Evolutionary conservation across 805 yeast genomes (phyloP).

Genomic region (Jamesozyma hellenica): DNA sequence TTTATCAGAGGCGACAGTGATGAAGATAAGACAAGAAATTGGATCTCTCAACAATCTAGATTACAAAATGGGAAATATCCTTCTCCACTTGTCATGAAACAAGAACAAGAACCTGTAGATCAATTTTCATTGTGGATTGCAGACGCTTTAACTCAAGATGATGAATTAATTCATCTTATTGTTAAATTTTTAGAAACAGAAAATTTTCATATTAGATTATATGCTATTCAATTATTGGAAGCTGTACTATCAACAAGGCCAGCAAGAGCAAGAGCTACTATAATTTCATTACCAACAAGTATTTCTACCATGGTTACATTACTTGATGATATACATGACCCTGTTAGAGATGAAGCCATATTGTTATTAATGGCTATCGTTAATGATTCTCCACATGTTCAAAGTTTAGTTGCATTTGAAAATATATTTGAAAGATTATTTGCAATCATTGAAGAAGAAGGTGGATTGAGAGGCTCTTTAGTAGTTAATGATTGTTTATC

Average conservation of each 20-base stretch:
- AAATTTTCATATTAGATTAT: constrained; percentile 72
- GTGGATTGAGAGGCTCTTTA: constrained; percentile 79
- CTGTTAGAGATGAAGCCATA: constrained; percentile 80
- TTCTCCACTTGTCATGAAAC: constrained; percentile 53
- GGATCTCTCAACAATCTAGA: constrained; percentile 70
- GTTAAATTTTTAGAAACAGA: constrained; percentile 41
- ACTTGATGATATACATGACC: constrained; percentile 62
- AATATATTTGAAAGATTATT: constrained; percentile 79
- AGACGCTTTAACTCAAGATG: constrained; percentile 72
- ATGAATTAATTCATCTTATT: constrained; percentile 33
- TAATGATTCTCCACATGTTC: constrained; percentile 73
- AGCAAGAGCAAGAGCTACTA: constrained; percentile 57
- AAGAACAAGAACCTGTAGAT: constrained; percentile 45
- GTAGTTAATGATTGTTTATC: constrained; percentile 87
- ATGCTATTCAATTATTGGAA: constrained; percentile 75
- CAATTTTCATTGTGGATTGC: constrained; percentile 92
- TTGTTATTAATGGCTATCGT: constrained; percentile 75
- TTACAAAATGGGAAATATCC: constrained; percentile 70
- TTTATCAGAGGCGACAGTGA: constrained; percentile 60
- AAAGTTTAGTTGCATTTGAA: constrained; percentile 89
- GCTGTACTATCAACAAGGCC: constrained; percentile 75
- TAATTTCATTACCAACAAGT: constrained; percentile 68
- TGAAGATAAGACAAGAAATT: constrained; percentile 54
- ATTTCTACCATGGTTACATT: constrained; percentile 60
- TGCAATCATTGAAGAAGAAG: constrained; percentile 73